These are phyloP conservation scores for Tuber borchii DNA, from an alignment of 495 filamentous ascomycete genomes.

Conservation along the genomic window DNA sequence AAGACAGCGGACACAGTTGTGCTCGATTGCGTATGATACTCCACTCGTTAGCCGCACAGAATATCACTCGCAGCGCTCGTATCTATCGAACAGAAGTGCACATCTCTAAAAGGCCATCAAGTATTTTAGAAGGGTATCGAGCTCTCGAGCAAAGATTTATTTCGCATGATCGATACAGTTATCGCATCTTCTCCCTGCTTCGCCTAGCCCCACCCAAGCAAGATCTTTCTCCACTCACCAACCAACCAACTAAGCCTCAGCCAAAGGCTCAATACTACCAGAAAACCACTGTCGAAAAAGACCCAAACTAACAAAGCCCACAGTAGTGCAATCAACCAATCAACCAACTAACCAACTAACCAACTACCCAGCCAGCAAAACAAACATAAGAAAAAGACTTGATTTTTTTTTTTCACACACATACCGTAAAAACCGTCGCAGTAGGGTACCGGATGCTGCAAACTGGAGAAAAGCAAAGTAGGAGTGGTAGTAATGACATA, in stretches of 20 bases:
- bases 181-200: background rate
- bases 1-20: background rate
- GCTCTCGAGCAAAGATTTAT: background rate
- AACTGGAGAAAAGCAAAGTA: background rate
- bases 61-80: background rate
- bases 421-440: slow-evolving; percentile 19
- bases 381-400: background rate
- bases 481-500: background rate
- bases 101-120: background rate
- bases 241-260: slow-evolving; percentile 25
- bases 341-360: background rate
- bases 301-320: background rate
- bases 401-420: background rate
- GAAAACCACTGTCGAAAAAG: background rate
- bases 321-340: background rate
- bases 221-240: slow-evolving; percentile 9
- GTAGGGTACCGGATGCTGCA: slow-evolving; percentile 6
- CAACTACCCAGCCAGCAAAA: background rate
- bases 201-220: background rate
- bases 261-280: background rate
- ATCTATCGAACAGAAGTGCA: background rate
- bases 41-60: background rate
- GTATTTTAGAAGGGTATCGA: background rate
- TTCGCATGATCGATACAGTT: background rate
- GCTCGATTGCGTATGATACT: background rate